These are phyloP conservation scores for Coemansia sp. DNA, from an alignment of 192 early-diverging fungal genomes.

Conservation along the genomic window DNA sequence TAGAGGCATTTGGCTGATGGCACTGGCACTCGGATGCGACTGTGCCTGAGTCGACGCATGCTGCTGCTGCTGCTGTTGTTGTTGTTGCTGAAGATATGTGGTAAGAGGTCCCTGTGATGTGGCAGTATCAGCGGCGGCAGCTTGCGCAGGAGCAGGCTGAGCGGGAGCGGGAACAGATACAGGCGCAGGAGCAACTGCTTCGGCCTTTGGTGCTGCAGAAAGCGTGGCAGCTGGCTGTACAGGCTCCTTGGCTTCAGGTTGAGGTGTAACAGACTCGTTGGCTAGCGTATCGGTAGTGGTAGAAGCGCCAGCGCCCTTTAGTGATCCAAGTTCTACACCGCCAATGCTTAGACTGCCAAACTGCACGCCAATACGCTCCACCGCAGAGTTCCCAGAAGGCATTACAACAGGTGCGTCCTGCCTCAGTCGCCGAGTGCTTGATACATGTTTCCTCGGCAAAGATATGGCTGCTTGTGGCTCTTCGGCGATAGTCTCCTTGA, in stretches of 20 bases:
- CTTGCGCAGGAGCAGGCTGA: slow-evolving; percentile 12
- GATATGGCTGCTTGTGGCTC: slow-evolving; percentile 12
- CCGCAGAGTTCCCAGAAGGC: slow-evolving; percentile 62
- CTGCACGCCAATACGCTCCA: slow-evolving; percentile 67
- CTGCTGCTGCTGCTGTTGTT: slow-evolving; percentile 49
- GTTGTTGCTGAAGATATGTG: slow-evolving; percentile 40
- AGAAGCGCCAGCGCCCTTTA: slow-evolving; percentile 45
- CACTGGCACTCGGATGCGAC: slow-evolving; percentile 22
- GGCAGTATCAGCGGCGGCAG: slow-evolving; percentile 17
- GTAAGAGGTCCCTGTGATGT: slow-evolving; percentile 35
- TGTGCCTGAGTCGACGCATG: slow-evolving; percentile 29
- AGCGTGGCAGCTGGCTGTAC: slow-evolving; percentile 7
- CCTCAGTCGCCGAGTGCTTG: slow-evolving; percentile 68
- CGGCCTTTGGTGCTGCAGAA: slow-evolving; percentile 14
- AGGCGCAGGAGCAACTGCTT: slow-evolving; percentile 12
- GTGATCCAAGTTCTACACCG: slow-evolving; percentile 53
- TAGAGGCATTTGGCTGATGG: slow-evolving; percentile 54
- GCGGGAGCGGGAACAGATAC: slow-evolving; percentile 11
- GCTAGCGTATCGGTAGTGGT: slow-evolving; percentile 35
- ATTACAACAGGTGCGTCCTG: slow-evolving; percentile 90
- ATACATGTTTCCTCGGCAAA: slow-evolving; percentile 27
- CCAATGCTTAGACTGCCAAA: slow-evolving; percentile 76
- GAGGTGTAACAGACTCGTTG: slow-evolving; percentile 20
- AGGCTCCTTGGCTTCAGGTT: slow-evolving; percentile 21
- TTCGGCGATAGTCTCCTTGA: slow-evolving; percentile 8